These are phyloP conservation scores for Pestalotiopsis sp. DNA, from an alignment of 2,329 filamentous ascomycete species.

Conservation along the genomic window DNA sequence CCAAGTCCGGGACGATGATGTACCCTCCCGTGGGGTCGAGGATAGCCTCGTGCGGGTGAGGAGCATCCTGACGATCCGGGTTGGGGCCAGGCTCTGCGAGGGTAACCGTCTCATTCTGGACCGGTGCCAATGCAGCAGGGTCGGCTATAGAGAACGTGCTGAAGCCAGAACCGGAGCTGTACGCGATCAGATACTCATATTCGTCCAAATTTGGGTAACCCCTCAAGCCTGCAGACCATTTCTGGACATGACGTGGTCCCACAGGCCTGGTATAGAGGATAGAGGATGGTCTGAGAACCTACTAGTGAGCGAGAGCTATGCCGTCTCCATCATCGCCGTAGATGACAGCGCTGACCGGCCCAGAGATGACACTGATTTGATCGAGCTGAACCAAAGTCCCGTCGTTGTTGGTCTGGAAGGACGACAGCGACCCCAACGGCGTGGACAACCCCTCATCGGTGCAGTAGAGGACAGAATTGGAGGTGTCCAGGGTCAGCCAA, in stretches of 20 bases:
- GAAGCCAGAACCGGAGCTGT: constrained; percentile 33
- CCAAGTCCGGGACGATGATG: constrained; percentile 15
- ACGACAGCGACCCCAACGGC: constrained; percentile 43
- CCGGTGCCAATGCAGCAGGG: constrained; percentile 7
- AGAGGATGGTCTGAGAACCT: constrained; percentile 24
- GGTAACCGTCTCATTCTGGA: constrained; percentile 16
- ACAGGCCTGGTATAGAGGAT: not conserved
- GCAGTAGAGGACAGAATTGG: constrained; percentile 54
- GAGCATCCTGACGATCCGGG: constrained; percentile 14
- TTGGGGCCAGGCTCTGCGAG: constrained; percentile 12
- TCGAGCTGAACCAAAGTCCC: constrained; percentile 42
- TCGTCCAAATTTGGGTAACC: constrained; percentile 20
- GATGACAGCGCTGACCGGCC: constrained; percentile 46
- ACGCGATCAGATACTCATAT: constrained; percentile 7
- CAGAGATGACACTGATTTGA: constrained; percentile 35
- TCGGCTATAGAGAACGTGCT: constrained; percentile 13
- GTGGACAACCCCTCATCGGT: constrained; percentile 54
- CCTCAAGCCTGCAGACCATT: constrained; percentile 12
- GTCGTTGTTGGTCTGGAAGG: constrained; percentile 38
- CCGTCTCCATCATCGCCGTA: constrained; percentile 44
- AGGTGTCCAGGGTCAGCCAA: constrained; percentile 58
- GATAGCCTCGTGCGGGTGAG: constrained; percentile 17
- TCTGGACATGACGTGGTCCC: not conserved
- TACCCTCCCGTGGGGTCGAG: constrained; percentile 15
- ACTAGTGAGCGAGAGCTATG: constrained; percentile 50